Conservation (phyloP, 2,329 filamentous ascomycete genomes). For the Nemania bipapillata region DNA sequence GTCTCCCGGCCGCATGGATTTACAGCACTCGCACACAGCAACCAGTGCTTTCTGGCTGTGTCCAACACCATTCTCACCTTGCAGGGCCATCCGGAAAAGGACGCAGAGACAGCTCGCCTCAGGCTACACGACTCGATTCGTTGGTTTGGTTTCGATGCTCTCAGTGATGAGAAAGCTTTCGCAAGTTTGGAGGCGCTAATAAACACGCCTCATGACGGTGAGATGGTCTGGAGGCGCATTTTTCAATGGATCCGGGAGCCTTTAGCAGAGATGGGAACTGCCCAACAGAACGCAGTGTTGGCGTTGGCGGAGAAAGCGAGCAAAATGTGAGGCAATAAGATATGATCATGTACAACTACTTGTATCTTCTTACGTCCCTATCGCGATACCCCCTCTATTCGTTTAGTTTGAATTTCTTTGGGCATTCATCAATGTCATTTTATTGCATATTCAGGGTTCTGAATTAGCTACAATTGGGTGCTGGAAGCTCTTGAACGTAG, state of each 20-base stretch:
- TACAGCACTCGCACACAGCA: slow-evolving; percentile 40
- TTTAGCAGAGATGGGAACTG: not conserved
- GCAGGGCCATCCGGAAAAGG: slow-evolving; percentile 60
- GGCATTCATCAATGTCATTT: not conserved
- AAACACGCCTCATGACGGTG: slow-evolving; percentile 52
- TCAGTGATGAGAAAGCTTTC: slow-evolving; percentile 49
- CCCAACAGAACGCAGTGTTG: not conserved
- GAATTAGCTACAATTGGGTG: not conserved
- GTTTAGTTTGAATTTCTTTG: not conserved
- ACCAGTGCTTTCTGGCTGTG: slow-evolving; percentile 55
- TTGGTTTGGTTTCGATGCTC: slow-evolving; percentile 54
- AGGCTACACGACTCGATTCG: slow-evolving; percentile 52
- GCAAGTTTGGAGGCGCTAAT: slow-evolving; percentile 46
- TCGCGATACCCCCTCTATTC: slow-evolving; percentile 18
- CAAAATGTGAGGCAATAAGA: slow-evolving; percentile 27
- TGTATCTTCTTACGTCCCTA: not conserved
- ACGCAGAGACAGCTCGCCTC: slow-evolving; percentile 54
- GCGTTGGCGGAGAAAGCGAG: slow-evolving; percentile 24
- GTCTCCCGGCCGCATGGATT: slow-evolving; percentile 32
- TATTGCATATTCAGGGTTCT: not conserved
- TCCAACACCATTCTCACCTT: slow-evolving; percentile 57
- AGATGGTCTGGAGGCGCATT: slow-evolving; percentile 53
- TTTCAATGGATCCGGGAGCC: slow-evolving; percentile 35
- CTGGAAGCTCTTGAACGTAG: not conserved
- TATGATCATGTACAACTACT: not conserved